A percentile compares a stretch with the other conserved stretches of the same genome.
phyloP scores from a whole-genome alignment of 2,329 filamentous ascomycete species.

The Aspergillus puulaauensis region DNA sequence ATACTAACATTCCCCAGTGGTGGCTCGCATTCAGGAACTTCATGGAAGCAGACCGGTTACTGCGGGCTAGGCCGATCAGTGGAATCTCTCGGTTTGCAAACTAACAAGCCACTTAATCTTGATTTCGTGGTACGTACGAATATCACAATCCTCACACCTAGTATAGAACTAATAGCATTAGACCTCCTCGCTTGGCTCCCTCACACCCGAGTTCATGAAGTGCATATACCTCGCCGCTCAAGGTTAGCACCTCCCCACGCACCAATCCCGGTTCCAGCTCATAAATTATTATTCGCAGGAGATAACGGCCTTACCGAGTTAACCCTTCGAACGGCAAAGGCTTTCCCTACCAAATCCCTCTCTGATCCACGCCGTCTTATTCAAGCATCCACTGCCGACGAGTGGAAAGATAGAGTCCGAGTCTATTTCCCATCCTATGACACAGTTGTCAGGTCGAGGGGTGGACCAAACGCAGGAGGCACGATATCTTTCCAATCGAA shows the following conservation, averaged over 20 bases:
- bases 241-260: slow-evolving; percentile 39
- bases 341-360: slow-evolving; percentile 21
- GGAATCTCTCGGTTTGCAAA: slow-evolving; percentile 60
- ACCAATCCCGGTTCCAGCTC: background rate
- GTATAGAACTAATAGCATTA: slow-evolving; percentile 32
- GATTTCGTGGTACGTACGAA: slow-evolving; percentile 65
- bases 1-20: slow-evolving; percentile 44
- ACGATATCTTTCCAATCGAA: slow-evolving; percentile 76
- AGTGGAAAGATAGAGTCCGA: slow-evolving; percentile 57
- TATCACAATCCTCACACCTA: background rate
- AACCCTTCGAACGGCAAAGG: slow-evolving; percentile 34
- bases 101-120: slow-evolving; percentile 58
- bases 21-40: slow-evolving; percentile 54
- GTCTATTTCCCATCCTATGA: slow-evolving; percentile 78
- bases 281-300: slow-evolving; percentile 31
- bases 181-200: slow-evolving; percentile 77
- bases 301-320: slow-evolving; percentile 48
- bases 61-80: slow-evolving; percentile 71
- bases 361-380: slow-evolving; percentile 48
- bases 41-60: slow-evolving; percentile 62
- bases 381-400: slow-evolving; percentile 29
- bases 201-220: slow-evolving; percentile 67
- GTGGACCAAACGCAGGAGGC: slow-evolving; percentile 65
- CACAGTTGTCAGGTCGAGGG: slow-evolving; percentile 66
- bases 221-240: slow-evolving; percentile 59